phyloP scores from a whole-genome alignment of 2,329 filamentous ascomycete genomes.

The Saccharata proteae region DNA sequence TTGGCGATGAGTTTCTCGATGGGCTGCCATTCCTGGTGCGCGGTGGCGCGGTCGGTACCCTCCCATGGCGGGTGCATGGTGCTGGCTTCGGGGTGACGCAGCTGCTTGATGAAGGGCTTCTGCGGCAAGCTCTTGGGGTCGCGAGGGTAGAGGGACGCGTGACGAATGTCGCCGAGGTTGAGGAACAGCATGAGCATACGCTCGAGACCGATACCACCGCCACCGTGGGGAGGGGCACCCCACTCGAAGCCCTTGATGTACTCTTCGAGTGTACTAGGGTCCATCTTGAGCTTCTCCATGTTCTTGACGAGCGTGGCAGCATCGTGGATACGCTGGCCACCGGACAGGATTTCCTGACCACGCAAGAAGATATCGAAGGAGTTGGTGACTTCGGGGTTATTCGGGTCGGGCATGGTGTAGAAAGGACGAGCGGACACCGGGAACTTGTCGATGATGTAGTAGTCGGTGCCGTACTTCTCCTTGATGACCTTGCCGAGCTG shows the following conservation, averaged over 20 bases:
- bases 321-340: slow-evolving; percentile 87
- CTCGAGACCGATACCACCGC: slow-evolving; percentile 81
- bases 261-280: slow-evolving; percentile 75
- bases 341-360: slow-evolving; percentile 84
- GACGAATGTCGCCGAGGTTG: slow-evolving; percentile 76
- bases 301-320: slow-evolving; percentile 60
- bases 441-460: slow-evolving; percentile 92
- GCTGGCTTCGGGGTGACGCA: slow-evolving; percentile 82
- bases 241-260: slow-evolving; percentile 83
- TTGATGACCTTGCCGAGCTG: slow-evolving; percentile 73
- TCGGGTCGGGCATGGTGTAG: slow-evolving; percentile 75
- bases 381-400: slow-evolving; percentile 64
- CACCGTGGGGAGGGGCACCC: slow-evolving; percentile 79
- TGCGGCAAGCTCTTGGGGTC: slow-evolving; percentile 79
- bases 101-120: slow-evolving; percentile 45
- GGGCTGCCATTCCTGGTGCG: slow-evolving; percentile 50
- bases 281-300: slow-evolving; percentile 64
- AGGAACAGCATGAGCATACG: slow-evolving; percentile 78
- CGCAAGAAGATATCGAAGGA: slow-evolving; percentile 93
- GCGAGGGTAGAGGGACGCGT: slow-evolving; percentile 75
- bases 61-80: slow-evolving; percentile 60
- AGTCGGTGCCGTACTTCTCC: slow-evolving; percentile 78
- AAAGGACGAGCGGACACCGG: slow-evolving; percentile 74
- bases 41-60: slow-evolving; percentile 35
- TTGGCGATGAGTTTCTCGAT: slow-evolving; percentile 86